Conservation (phyloP, 805 yeast genomes). For the Yueomyces sp. region DNA sequence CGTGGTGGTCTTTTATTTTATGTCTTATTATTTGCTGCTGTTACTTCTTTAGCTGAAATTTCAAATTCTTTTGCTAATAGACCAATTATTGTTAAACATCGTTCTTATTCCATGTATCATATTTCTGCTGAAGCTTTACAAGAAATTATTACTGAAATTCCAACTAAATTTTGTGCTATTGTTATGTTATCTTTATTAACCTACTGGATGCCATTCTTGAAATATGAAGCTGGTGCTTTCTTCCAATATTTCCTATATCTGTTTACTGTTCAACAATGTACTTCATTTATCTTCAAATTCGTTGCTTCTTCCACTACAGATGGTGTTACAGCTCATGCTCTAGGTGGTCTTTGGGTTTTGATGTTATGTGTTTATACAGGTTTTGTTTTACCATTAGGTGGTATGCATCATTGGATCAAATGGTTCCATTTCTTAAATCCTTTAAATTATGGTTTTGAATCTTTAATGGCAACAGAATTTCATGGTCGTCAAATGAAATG, state of each 20-base stretch:
- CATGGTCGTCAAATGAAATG: conserved; percentile 40
- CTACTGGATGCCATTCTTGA: conserved; percentile 43
- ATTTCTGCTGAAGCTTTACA: conserved; percentile 54
- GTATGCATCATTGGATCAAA: conserved; percentile 50
- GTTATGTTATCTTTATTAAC: conserved; percentile 32
- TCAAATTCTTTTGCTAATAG: conserved; percentile 45
- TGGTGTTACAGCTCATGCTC: conserved; percentile 42
- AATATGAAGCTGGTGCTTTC: conserved; percentile 40
- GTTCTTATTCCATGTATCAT: conserved; percentile 47
- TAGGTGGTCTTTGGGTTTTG: conserved; percentile 40
- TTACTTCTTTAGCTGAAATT: conserved; percentile 50
- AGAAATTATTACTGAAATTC: conserved; percentile 41
- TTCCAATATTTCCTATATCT: conserved; percentile 36
- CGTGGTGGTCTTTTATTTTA: conserved; percentile 55
- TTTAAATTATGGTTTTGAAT: conserved; percentile 35
- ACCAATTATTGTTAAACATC: conserved; percentile 52
- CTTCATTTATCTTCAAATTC: conserved; percentile 39
- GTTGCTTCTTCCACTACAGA: conserved; percentile 39
- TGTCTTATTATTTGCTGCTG: conserved; percentile 44
- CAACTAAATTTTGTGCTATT: conserved; percentile 39
- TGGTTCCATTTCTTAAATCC: conserved; percentile 42
- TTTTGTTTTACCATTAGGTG: conserved; percentile 32
- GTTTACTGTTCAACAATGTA: conserved; percentile 35
- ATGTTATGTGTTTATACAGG: conserved; percentile 46
- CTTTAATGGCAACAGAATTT: conserved; percentile 45